Conservation (phyloP, 768 basidiomycete genomes). For the Coprinopsis cinerea region DNA sequence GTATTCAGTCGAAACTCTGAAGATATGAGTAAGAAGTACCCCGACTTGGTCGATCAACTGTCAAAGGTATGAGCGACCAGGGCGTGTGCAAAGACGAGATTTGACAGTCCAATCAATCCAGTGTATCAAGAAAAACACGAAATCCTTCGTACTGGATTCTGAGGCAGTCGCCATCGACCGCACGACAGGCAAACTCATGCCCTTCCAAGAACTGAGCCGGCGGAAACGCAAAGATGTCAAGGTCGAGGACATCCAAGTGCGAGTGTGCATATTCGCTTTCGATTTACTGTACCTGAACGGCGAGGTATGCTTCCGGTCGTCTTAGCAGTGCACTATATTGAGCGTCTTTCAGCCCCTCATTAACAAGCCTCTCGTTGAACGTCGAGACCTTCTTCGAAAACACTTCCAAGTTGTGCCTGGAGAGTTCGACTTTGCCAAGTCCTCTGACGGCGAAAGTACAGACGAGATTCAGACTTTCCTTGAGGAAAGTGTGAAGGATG, state of each 20-base stretch:
- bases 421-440: slow-evolving; percentile 92
- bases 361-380: slow-evolving; percentile 64
- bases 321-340: neutral
- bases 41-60: slow-evolving; percentile 92
- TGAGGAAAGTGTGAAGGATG: slow-evolving; percentile 95
- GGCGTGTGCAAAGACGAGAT: neutral
- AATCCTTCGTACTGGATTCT: slow-evolving; percentile 91
- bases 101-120: slow-evolving; percentile 22
- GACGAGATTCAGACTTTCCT: slow-evolving; percentile 95
- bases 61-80: slow-evolving; percentile 53
- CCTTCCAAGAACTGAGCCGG: slow-evolving; percentile 94
- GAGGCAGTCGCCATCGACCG: slow-evolving; percentile 96
- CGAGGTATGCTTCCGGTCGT: slow-evolving; percentile 53
- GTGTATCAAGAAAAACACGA: slow-evolving; percentile 81
- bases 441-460: slow-evolving; percentile 80
- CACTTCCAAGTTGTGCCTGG: slow-evolving; percentile 80
- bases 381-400: slow-evolving; percentile 68
- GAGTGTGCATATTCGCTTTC: slow-evolving; percentile 94
- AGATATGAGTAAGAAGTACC: slow-evolving; percentile 99
- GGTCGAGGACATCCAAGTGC: slow-evolving; percentile 95
- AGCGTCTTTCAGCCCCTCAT: slow-evolving; percentile 62
- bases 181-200: slow-evolving; percentile 79
- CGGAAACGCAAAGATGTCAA: slow-evolving; percentile 98
- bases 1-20: slow-evolving; percentile 98
- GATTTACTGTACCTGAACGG: slow-evolving; percentile 96